Percentiles rank a stretch among this genome's conserved stretches.
phyloP scores from a whole-genome alignment of 169 alveolate species.

The Perkinsus marinus region DNA sequence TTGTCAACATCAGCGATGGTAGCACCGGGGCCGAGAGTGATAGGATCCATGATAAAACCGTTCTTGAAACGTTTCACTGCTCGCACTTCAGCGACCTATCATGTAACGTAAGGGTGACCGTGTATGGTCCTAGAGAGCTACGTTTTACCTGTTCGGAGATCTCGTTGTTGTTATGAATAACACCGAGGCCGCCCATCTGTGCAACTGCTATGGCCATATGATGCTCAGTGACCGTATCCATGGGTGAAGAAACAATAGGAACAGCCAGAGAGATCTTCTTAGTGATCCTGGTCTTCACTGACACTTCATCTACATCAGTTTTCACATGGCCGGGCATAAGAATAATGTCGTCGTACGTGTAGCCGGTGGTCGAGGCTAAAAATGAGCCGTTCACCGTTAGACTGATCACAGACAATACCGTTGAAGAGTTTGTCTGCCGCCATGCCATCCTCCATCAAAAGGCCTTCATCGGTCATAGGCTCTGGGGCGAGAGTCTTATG shows the following conservation, averaged over 20 bases:
- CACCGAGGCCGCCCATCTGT: slow-evolving; percentile 73
- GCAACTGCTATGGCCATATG: slow-evolving; percentile 82
- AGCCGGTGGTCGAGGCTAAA: slow-evolving; percentile 19
- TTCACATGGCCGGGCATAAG: slow-evolving; percentile 72
- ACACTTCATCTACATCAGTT: slow-evolving; percentile 53
- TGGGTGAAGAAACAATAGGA: slow-evolving; percentile 77
- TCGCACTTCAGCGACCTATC: slow-evolving; percentile 43
- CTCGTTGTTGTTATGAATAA: slow-evolving; percentile 73
- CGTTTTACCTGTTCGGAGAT: slow-evolving; percentile 48
- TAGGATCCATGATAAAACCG: slow-evolving; percentile 62
- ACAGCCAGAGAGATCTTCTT: slow-evolving; percentile 49
- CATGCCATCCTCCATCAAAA: neutral
- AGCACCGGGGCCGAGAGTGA: slow-evolving; percentile 39
- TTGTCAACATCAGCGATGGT: neutral
- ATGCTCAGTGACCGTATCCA: slow-evolving; percentile 83
- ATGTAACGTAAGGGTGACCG: neutral
- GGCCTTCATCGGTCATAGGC: neutral
- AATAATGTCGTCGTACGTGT: slow-evolving; percentile 73
- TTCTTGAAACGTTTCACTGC: slow-evolving; percentile 72
- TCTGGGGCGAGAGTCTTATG: neutral
- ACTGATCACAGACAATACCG: neutral
- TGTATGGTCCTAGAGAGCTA: neutral
- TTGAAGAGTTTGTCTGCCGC: neutral
- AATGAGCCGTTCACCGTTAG: neutral
- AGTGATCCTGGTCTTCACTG: slow-evolving; percentile 47